Base-by-base conservation (phyloP, 108 stramenopile species). In the Nannochloropsis oceanica region DNA sequence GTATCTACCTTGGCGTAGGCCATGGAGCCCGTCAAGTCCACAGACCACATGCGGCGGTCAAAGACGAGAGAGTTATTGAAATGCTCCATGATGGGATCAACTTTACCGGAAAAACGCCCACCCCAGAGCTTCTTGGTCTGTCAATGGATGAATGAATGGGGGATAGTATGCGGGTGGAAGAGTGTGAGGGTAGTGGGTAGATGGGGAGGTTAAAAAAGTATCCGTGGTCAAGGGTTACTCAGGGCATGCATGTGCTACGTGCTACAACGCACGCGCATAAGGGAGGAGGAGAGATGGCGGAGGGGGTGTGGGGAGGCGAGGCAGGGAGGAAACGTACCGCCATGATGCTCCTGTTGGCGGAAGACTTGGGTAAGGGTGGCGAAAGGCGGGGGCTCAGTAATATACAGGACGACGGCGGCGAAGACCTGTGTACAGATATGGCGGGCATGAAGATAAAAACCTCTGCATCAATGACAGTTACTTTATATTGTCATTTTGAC, bases 11-110 rank as follows among this genome's bases (percentile, higher is more conserved):
- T 96, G 84, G 97, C 96, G 88, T 98, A 99, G 7, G 96, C 95
- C 59, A 95, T 92, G 83, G 95, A 96, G 27, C 99, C 99, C 81
- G 92, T 89, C 79, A 99, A 89, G 91, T 99, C 99, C 91, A 97
- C 94, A 8, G 91, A 86, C 96, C 96, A 97, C 96, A 98, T 96
- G 89, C 95, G 44, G 43, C 83, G 44, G 93, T 99, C 99, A 86
- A 97, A 98, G 27, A 83, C 83, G 50, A 99, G 92, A 81, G 93
- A 94, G 86, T 97, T 96, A 89, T 99, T 99, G 89, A 99, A 98
- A 86, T 98, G 97, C 87, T 99, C 99, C 97, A 99, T 98, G 91
- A 97, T 94, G 25, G 97, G 97, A 86, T 99, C 99, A n/a, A 95
- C 95, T 44, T 94, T 96, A 26, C 94, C 96, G 86, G 94, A 93